Percentiles rank a stretch among this genome's conserved stretches.
Conservation (phyloP, 1,284 basidiomycete genomes). For the Somion occarium region DNA sequence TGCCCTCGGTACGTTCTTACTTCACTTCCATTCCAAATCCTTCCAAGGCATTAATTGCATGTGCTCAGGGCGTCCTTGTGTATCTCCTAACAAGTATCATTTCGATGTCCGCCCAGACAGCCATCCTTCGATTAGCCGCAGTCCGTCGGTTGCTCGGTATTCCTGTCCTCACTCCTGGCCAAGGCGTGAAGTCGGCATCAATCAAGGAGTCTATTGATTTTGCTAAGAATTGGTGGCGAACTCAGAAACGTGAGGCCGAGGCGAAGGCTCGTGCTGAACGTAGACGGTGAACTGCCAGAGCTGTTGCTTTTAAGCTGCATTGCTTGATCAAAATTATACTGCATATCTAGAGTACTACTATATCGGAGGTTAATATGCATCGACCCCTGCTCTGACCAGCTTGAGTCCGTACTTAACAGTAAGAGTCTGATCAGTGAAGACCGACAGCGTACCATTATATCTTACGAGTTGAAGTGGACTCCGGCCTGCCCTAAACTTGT, state of each 20-base stretch:
- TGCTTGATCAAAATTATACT: background rate
- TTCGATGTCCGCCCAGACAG: conserved; percentile 41
- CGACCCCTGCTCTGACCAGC: too few relatives aligned
- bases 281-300: background rate
- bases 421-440: background rate
- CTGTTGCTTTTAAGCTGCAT: background rate
- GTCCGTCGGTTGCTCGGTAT: conserved; percentile 46
- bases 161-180: conserved; percentile 33
- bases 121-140: conserved; percentile 40
- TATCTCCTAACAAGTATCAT: conserved; percentile 49
- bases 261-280: conserved; percentile 5
- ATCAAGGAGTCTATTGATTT: conserved; percentile 27
- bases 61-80: conserved; percentile 53
- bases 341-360: background rate
- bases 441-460: too few relatives aligned
- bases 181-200: conserved; percentile 19
- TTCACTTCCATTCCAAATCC: too few relatives aligned
- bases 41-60: background rate
- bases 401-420: background rate
- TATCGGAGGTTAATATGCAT: background rate
- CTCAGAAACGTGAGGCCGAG: conserved; percentile 19
- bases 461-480: too few relatives aligned
- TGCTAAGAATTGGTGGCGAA: conserved; percentile 25
- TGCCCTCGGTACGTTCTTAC: conserved; percentile 45
- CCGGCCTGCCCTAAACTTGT: background rate